Evolutionary conservation across 257 asterid species (phyloP), one percentile per base, ranked within the genome.

Genomic region (Solanum lignicaule): DNA sequence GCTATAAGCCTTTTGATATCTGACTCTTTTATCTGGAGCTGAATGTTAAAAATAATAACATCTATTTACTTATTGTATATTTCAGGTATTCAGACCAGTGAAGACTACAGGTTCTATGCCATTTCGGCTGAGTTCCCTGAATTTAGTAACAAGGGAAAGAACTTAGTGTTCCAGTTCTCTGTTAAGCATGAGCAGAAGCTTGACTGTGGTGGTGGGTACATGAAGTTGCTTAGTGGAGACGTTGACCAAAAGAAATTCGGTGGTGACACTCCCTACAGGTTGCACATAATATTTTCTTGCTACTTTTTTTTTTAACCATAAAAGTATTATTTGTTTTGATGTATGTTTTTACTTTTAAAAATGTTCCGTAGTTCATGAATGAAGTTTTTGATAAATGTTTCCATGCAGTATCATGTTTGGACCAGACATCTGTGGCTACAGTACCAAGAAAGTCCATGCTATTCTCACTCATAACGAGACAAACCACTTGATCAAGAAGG

Each of bases 141-240:
- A 92, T 91, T 97, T 87, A 97, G 98, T 93, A 97, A 97, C 92
- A 96, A 96, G 93, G 99, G 94, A 9, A 94, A 93, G 76, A 94
- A 96, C 87, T 86, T 97, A 71, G 98, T 97, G 39, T 97, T 97
- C 89, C 99, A 97, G 87, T 97, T 96, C 88, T 92, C 98, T 4
- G 98, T 97, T 89, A 97, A 97, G 95, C 99, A 97, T 86, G 99
- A 97, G 89, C 99, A 97, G 90, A 97, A 97, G 93, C 98, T 97
- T 83, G 99, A 97, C 92, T 97, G 99, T 89, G 99, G 99, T 87
- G 99, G 99, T 92, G 99, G 99, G 86, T 97, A 97, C 94, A 95
- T 97, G 99, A 97, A 97, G 88, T 90, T 97, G 90, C 94, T 97
- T 66, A 94, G 98, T 88, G 98, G 98, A 69, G 99, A 94, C 0